Evolutionary conservation across 1,284 basidiomycete genomes (phyloP).

Genomic region (Amylostereum areolatum): DNA sequence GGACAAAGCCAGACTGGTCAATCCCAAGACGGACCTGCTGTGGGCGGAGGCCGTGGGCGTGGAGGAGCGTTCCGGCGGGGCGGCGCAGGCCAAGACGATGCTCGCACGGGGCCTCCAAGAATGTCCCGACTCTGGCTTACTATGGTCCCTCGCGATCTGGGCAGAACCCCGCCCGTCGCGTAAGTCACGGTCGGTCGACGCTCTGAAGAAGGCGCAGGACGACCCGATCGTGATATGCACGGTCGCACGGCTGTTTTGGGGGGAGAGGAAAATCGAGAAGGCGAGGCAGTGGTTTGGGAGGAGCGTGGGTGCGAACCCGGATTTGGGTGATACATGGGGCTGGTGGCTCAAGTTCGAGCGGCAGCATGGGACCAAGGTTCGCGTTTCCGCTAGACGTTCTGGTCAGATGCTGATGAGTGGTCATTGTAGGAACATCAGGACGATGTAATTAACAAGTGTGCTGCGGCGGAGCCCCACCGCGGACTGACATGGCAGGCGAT

Average conservation of each 20-base stretch:
- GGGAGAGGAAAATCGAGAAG: slow-evolving; percentile 90
- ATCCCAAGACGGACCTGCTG: slow-evolving; percentile 76
- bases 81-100: slow-evolving; percentile 78
- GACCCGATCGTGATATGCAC: slow-evolving; percentile 84
- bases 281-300: slow-evolving; percentile 91
- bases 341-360: slow-evolving; percentile 97
- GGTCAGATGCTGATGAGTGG: no score
- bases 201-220: slow-evolving; percentile 86
- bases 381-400: slow-evolving; percentile 23
- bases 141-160: slow-evolving; percentile 93
- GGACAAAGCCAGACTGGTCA: slow-evolving; percentile 85
- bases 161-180: slow-evolving; percentile 83
- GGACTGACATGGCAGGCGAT: slow-evolving; percentile 79
- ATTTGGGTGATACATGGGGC: slow-evolving; percentile 88
- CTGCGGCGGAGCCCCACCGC: slow-evolving; percentile 80
- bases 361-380: slow-evolving; percentile 76
- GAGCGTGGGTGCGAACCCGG: slow-evolving; percentile 65
- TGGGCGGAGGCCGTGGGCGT: slow-evolving; percentile 91
- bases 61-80: slow-evolving; percentile 80
- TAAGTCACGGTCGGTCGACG: slow-evolving; percentile 87
- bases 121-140: slow-evolving; percentile 80
- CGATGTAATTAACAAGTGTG: slow-evolving; percentile 62
- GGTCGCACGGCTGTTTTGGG: slow-evolving; percentile 92
- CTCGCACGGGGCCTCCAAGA: slow-evolving; percentile 89
- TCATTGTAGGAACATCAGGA: slow-evolving; percentile 64